Evolutionary conservation across 805 yeast genomes (phyloP).

Genomic region (Allodekkera sacchari): DNA sequence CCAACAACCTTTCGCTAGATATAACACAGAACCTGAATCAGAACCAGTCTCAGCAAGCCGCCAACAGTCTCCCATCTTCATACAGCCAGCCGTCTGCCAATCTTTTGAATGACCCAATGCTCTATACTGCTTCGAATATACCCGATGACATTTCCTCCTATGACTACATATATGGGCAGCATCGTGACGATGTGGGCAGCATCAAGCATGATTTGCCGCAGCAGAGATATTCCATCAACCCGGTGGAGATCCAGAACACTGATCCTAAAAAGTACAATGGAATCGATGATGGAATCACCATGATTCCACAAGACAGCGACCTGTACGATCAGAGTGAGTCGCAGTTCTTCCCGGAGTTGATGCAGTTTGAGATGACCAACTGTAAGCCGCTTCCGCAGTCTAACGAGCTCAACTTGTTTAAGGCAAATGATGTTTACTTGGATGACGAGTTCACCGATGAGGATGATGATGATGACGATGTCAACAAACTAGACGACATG

Average conservation of each 20-base stretch:
- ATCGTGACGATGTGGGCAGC: neutral
- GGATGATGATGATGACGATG: conserved; percentile 23
- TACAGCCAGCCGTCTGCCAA: neutral
- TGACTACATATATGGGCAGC: neutral
- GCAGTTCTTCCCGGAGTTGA: conserved; percentile 19
- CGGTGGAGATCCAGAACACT: conserved; percentile 2
- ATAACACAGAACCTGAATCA: neutral
- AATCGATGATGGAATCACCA: conserved; percentile 17
- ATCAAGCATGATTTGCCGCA: conserved; percentile 2
- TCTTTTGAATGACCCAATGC: too few relatives aligned
- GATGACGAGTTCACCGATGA: conserved; percentile 25
- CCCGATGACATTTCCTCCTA: neutral
- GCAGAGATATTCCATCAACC: too few relatives aligned
- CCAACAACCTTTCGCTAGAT: neutral
- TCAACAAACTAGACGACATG: conserved; percentile 21
- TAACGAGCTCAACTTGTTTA: conserved; percentile 24
- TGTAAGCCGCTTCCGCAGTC: conserved; percentile 23
- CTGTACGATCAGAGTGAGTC: conserved; percentile 18
- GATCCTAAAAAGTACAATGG: conserved; percentile 1
- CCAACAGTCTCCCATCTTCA: neutral
- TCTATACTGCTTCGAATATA: neutral
- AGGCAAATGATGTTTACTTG: conserved; percentile 22
- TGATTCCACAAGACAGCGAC: conserved; percentile 25
- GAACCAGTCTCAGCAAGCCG: conserved; percentile 1
- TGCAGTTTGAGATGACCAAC: conserved; percentile 18